Percentiles rank a stretch among this genome's conserved stretches.
phyloP scores from a whole-genome alignment of 2,329 filamentous ascomycete genomes.

The Colletotrichum sp. region DNA sequence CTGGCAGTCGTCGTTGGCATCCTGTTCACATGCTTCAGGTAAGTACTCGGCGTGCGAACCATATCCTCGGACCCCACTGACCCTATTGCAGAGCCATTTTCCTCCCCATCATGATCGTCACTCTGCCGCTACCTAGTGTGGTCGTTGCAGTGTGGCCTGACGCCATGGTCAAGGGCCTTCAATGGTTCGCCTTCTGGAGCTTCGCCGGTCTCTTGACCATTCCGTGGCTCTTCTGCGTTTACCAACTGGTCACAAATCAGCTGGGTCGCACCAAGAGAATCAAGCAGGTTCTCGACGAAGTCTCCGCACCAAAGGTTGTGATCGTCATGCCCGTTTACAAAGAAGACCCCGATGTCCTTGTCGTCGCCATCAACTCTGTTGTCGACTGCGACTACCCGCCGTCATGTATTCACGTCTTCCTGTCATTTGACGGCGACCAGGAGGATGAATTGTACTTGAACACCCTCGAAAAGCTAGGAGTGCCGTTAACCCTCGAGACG shows the following conservation, averaged over 20 bases:
- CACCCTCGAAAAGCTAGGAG: constrained; percentile 83
- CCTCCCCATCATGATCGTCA: constrained; percentile 92
- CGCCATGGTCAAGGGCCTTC: constrained; percentile 72
- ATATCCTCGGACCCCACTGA: constrained; percentile 15
- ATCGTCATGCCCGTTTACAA: constrained; percentile 98
- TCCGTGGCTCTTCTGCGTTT: constrained; percentile 93
- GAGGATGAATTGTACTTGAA: constrained; percentile 89
- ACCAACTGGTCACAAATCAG: constrained; percentile 86
- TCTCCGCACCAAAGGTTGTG: constrained; percentile 89
- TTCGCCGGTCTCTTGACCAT: constrained; percentile 85
- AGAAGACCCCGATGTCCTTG: constrained; percentile 82
- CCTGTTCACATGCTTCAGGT: constrained; percentile 54
- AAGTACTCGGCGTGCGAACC: neutral
- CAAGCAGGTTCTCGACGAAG: constrained; percentile 83
- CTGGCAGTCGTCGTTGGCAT: constrained; percentile 78
- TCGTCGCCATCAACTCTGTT: constrained; percentile 88
- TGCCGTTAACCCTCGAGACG: constrained; percentile 75
- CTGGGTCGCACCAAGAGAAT: constrained; percentile 83
- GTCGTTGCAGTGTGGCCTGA: constrained; percentile 76
- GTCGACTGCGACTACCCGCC: constrained; percentile 94
- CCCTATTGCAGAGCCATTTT: constrained; percentile 68
- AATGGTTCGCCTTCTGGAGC: constrained; percentile 96
- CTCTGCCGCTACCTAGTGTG: constrained; percentile 78
- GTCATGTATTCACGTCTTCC: constrained; percentile 90
- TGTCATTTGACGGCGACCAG: constrained; percentile 91